These are phyloP conservation scores for Aspergillus uvarum DNA, from an alignment of 2,329 filamentous ascomycete genomes.

Conservation along the genomic window DNA sequence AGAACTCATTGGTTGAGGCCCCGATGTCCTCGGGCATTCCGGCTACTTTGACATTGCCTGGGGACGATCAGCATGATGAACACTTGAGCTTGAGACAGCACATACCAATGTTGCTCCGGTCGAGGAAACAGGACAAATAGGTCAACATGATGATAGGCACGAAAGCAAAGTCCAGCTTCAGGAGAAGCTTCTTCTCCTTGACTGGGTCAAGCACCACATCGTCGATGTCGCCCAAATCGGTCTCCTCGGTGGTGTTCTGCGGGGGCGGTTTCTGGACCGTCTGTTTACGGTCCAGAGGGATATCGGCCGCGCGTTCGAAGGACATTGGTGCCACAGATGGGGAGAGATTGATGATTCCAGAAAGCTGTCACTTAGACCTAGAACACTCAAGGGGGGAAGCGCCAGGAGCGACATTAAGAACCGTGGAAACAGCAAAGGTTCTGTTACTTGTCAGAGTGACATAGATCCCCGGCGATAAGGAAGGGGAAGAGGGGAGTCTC, in stretches of 20 bases:
- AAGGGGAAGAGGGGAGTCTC: background rate
- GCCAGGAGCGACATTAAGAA: slow-evolving; percentile 3
- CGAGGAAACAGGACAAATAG: slow-evolving; percentile 56
- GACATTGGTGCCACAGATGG: background rate
- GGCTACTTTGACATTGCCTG: slow-evolving; percentile 50
- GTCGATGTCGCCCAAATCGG: slow-evolving; percentile 18
- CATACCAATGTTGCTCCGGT: slow-evolving; percentile 54
- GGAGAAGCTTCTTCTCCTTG: slow-evolving; percentile 48
- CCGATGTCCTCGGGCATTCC: slow-evolving; percentile 50
- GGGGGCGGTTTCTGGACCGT: slow-evolving; percentile 17
- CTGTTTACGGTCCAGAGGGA: slow-evolving; percentile 1
- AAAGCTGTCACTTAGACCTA: background rate
- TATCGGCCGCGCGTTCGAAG: slow-evolving; percentile 2
- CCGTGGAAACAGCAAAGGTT: background rate
- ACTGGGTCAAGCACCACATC: slow-evolving; percentile 43
- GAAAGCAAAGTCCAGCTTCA: slow-evolving; percentile 51
- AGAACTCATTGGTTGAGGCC: slow-evolving; percentile 44
- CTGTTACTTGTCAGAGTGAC: background rate
- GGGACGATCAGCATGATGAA: slow-evolving; percentile 1
- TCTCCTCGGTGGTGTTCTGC: slow-evolving; percentile 7
- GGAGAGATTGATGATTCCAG: background rate
- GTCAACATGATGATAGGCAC: slow-evolving; percentile 57
- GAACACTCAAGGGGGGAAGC: background rate
- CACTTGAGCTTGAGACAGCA: background rate
- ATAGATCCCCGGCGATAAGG: background rate